A percentile compares a stretch with the other conserved stretches of the same genome.
phyloP scores from a whole-genome alignment of 2,329 filamentous ascomycete genomes.

The Cladosporium velox region DNA sequence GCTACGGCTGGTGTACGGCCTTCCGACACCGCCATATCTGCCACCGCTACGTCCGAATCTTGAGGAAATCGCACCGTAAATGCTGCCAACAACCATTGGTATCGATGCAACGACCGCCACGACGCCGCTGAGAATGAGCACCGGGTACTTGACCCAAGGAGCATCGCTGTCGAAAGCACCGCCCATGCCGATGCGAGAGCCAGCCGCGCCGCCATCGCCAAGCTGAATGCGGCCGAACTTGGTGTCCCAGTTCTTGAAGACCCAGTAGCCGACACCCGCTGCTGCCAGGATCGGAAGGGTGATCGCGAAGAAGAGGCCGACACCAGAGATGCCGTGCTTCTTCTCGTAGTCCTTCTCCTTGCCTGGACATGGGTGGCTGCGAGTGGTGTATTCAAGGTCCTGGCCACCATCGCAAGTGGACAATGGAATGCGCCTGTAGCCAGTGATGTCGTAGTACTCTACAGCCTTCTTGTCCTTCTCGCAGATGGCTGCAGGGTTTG shows the following conservation, averaged over 20 bases:
- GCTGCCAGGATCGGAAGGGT: slow-evolving; percentile 73
- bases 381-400: slow-evolving; percentile 69
- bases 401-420: slow-evolving; percentile 79
- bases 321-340: slow-evolving; percentile 67
- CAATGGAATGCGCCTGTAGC: slow-evolving; percentile 85
- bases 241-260: slow-evolving; percentile 79
- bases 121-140: slow-evolving; percentile 49
- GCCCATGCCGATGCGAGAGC: slow-evolving; percentile 31
- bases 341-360: slow-evolving; percentile 81
- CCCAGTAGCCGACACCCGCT: slow-evolving; percentile 74
- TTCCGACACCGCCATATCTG: slow-evolving; percentile 53
- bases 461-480: slow-evolving; percentile 64
- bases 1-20: slow-evolving; percentile 82
- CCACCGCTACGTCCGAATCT: slow-evolving; percentile 53
- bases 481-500: slow-evolving; percentile 62
- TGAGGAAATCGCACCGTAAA: slow-evolving; percentile 66
- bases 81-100: slow-evolving; percentile 69
- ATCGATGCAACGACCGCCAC: slow-evolving; percentile 58
- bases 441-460: slow-evolving; percentile 82
- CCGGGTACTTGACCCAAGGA: slow-evolving; percentile 77
- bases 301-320: slow-evolving; percentile 83
- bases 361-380: slow-evolving; percentile 67
- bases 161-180: slow-evolving; percentile 67
- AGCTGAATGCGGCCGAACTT: slow-evolving; percentile 90
- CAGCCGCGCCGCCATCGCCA: slow-evolving; percentile 59